Conservation (phyloP, 78 protist genomes). For the Bigelowiella natans region DNA sequence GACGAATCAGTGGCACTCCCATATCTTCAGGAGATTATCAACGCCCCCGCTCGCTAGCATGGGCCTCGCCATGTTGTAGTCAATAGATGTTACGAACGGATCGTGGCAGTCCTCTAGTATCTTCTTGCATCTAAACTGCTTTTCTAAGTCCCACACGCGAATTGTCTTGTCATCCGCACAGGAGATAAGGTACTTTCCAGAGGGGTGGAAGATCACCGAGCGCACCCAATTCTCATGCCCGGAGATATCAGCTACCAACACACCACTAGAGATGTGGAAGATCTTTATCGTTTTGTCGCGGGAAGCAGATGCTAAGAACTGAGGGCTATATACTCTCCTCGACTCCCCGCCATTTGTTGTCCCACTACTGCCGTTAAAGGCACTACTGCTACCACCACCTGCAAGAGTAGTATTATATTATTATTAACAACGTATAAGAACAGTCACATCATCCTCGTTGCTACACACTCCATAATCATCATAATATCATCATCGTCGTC, state of each 20-base stretch:
- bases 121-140: neutral
- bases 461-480: no score
- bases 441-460: no score
- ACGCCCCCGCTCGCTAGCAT: neutral
- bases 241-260: neutral
- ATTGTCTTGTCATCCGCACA: slow-evolving; percentile 2
- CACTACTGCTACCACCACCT: no score
- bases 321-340: neutral
- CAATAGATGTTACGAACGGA: neutral
- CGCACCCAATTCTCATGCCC: slow-evolving; percentile 5
- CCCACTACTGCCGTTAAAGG: no score
- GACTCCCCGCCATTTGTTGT: no score
- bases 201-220: neutral
- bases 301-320: neutral
- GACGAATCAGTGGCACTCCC: neutral
- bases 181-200: neutral
- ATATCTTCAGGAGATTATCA: neutral
- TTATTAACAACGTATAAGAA: no score
- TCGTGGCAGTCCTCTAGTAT: neutral
- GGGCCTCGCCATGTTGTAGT: neutral
- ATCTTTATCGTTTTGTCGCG: neutral
- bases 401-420: no score
- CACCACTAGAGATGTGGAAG: neutral
- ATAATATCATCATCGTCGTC: no score
- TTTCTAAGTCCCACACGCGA: slow-evolving; percentile 7